Conservation (phyloP, 495 filamentous ascomycete species). For the Aspergillus leporis region DNA sequence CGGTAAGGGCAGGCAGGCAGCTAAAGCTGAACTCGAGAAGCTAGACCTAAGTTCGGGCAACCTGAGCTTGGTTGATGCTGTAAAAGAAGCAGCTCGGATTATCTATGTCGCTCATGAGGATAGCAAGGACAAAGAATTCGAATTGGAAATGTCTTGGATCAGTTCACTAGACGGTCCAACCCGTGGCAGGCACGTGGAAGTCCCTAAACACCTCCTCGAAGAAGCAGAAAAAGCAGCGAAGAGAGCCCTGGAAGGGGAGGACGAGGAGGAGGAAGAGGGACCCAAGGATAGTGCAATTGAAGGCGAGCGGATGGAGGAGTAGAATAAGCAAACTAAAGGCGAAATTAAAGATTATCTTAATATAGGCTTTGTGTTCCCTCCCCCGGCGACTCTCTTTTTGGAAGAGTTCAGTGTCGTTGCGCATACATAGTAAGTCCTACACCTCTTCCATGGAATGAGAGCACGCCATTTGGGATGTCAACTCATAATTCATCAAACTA, state of each 20-base stretch:
- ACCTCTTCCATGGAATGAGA: background rate
- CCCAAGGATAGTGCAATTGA: slow-evolving; percentile 48
- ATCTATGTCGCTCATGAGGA: slow-evolving; percentile 97
- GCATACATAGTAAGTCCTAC: background rate
- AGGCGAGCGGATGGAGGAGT: slow-evolving; percentile 78
- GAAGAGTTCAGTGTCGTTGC: background rate
- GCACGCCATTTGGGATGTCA: background rate
- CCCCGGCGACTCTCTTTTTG: background rate
- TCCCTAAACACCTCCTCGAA: slow-evolving; percentile 82
- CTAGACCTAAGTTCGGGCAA: slow-evolving; percentile 77
- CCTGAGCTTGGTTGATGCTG: slow-evolving; percentile 79
- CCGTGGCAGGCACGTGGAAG: slow-evolving; percentile 86
- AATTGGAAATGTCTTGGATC: slow-evolving; percentile 99
- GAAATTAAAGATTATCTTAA: slow-evolving; percentile 2
- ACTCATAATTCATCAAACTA: background rate
- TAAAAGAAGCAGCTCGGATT: slow-evolving; percentile 95
- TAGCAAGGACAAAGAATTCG: slow-evolving; percentile 97
- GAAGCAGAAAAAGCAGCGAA: slow-evolving; percentile 90
- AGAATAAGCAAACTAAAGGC: slow-evolving; percentile 26
- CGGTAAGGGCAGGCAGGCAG: slow-evolving; percentile 91
- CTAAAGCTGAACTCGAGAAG: slow-evolving; percentile 98
- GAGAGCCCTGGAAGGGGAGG: slow-evolving; percentile 65
- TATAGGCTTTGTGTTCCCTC: background rate
- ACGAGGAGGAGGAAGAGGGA: slow-evolving; percentile 71
- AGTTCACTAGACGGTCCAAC: slow-evolving; percentile 80